phyloP scores from a whole-genome alignment of 495 filamentous ascomycete genomes.

The Neurospora pannonica region DNA sequence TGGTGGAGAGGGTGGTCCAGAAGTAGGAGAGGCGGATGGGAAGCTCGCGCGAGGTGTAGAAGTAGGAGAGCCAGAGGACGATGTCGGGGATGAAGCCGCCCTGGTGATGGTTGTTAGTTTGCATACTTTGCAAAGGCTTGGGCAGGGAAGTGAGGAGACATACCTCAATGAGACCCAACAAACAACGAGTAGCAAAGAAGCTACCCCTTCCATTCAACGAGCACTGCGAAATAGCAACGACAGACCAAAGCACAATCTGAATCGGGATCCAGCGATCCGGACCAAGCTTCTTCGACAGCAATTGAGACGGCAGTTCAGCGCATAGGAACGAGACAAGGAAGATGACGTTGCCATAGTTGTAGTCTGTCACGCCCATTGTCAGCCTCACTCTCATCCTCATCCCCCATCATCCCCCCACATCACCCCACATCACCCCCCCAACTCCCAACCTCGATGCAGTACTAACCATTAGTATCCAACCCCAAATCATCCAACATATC shows the following conservation, averaged over 20 bases:
- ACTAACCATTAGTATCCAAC: slow-evolving; percentile 42
- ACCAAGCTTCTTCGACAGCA: slow-evolving; percentile 63
- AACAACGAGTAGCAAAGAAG: slow-evolving; percentile 50
- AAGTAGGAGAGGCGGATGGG: slow-evolving; percentile 50
- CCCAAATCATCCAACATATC: slow-evolving; percentile 45
- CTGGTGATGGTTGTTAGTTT: slow-evolving; percentile 8
- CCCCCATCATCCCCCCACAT: neutral
- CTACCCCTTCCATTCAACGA: slow-evolving; percentile 45
- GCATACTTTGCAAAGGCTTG: neutral
- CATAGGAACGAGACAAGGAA: slow-evolving; percentile 58
- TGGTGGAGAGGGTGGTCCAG: slow-evolving; percentile 44
- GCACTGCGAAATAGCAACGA: slow-evolving; percentile 59
- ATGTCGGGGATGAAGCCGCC: slow-evolving; percentile 52
- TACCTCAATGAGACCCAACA: slow-evolving; percentile 58
- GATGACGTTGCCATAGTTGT: slow-evolving; percentile 68
- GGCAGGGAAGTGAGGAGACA: neutral
- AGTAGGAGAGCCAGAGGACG: slow-evolving; percentile 60
- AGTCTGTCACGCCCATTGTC: slow-evolving; percentile 28
- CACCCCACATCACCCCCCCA: neutral
- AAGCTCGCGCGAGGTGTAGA: slow-evolving; percentile 58
- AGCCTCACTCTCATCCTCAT: slow-evolving; percentile 11
- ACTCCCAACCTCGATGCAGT: neutral
- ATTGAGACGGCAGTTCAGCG: slow-evolving; percentile 67
- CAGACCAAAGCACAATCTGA: slow-evolving; percentile 68
- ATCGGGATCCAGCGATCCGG: slow-evolving; percentile 76